Conservation (phyloP, 768 basidiomycete genomes). For the Auricularia auricula-judae region DNA sequence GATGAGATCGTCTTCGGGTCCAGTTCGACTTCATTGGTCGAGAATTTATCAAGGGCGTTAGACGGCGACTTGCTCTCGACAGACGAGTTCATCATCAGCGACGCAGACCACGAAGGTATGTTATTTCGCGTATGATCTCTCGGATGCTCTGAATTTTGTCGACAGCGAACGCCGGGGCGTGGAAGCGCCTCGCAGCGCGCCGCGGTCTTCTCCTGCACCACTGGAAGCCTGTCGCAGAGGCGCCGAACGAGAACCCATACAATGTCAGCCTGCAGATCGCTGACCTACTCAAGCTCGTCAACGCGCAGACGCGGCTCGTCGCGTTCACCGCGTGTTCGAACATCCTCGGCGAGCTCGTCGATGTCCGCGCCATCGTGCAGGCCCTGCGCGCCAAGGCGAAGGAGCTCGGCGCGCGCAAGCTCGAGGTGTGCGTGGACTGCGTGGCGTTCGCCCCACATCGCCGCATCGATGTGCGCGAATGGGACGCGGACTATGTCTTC, state of each 20-base stretch:
- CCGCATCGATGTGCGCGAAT: slow-evolving; percentile 56
- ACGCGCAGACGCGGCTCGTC: slow-evolving; percentile 55
- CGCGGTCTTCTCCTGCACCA: slow-evolving; percentile 41
- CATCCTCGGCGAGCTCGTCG: slow-evolving; percentile 55
- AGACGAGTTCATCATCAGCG: slow-evolving; percentile 68
- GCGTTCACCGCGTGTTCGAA: slow-evolving; percentile 71
- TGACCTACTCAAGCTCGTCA: slow-evolving; percentile 51
- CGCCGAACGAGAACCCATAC: slow-evolving; percentile 45
- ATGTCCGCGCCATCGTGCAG: slow-evolving; percentile 44
- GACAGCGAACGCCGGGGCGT: slow-evolving; percentile 56
- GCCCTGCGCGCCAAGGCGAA: slow-evolving; percentile 41
- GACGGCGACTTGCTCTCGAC: slow-evolving; percentile 41
- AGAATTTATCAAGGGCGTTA: slow-evolving; percentile 55
- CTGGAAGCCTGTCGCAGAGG: slow-evolving; percentile 36
- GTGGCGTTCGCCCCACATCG: slow-evolving; percentile 74
- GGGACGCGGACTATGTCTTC: slow-evolving; percentile 67
- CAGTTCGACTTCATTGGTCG: slow-evolving; percentile 57
- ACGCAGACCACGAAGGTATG: slow-evolving; percentile 52
- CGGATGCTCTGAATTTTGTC: slow-evolving; percentile 13
- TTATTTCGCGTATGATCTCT: neutral
- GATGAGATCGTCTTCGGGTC: slow-evolving; percentile 58
- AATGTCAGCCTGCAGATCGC: slow-evolving; percentile 43
- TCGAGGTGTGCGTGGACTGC: slow-evolving; percentile 60
- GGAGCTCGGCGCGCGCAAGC: slow-evolving; percentile 41
- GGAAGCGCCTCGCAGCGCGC: slow-evolving; percentile 62